A percentile compares a stretch with the other conserved stretches of the same genome.
phyloP scores from a whole-genome alignment of 2,329 filamentous ascomycete species.

The Fusarium longipes region DNA sequence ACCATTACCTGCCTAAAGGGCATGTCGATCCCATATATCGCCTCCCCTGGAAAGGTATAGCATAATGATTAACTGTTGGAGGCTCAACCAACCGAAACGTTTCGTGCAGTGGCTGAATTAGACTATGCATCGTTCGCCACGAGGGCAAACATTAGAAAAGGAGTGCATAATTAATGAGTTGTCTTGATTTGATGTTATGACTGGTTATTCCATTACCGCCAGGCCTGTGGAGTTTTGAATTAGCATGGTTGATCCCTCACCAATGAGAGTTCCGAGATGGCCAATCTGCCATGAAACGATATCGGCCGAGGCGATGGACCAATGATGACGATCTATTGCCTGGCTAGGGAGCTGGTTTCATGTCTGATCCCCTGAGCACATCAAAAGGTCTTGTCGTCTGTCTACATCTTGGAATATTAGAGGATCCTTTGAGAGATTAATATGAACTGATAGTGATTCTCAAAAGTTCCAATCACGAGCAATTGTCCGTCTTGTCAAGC shows the following conservation, averaged over 20 bases:
- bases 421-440: slow-evolving; percentile 5
- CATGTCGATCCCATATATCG: slow-evolving; percentile 24
- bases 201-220: slow-evolving; percentile 34
- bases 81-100: slow-evolving; percentile 26
- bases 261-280: slow-evolving; percentile 22
- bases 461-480: slow-evolving; percentile 38
- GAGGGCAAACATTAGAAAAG: slow-evolving; percentile 17
- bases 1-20: slow-evolving; percentile 39
- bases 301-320: slow-evolving; percentile 13
- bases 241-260: slow-evolving; percentile 25
- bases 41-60: slow-evolving; percentile 26
- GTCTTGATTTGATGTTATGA: slow-evolving; percentile 15
- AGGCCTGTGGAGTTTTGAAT: slow-evolving; percentile 26
- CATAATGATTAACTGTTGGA: slow-evolving; percentile 24
- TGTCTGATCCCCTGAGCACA: slow-evolving; percentile 26
- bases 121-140: slow-evolving; percentile 4
- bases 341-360: slow-evolving; percentile 30
- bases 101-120: background rate
- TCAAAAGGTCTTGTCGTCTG: slow-evolving; percentile 24
- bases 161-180: slow-evolving; percentile 32
- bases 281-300: slow-evolving; percentile 28
- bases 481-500: background rate
- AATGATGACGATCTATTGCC: slow-evolving; percentile 36
- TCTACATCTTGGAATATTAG: background rate
- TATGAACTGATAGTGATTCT: background rate